Base-by-base conservation (phyloP, 1,139 yeast species). In the Sugiyamaella xylanicola region DNA sequence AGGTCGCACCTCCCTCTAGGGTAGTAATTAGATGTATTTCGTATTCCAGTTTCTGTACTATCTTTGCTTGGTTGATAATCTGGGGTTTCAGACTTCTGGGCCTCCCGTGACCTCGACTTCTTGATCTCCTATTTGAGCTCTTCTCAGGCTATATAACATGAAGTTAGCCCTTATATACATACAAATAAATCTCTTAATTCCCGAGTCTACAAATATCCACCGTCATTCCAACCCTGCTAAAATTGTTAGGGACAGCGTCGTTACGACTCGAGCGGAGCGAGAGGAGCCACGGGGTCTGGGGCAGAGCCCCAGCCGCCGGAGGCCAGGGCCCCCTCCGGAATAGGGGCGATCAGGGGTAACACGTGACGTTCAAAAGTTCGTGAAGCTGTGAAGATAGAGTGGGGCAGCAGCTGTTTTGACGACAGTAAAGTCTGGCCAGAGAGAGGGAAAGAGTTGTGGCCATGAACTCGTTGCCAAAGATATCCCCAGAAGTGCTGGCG, bases 401-500 rank as follows among this genome's bases (percentile, higher is more conserved):
- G 29, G 29, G 29, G 5, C 9, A 25, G 29, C 29, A 25, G 29
- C 5, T 5, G 5, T 25, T 25, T 5, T 9, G 29, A 25, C 29
- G 29, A 5, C 29, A 25, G 29, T 25, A 9, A 5, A 9, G 29
- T 5, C 29, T 25, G 5, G 29, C n/a, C n/a, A n/a, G n/a, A n/a
- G n/a, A n/a, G n/a, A n/a, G n/a, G n/a, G 29, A 5, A 5, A 5
- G 9, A 5, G 29, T 25, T 5, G 29, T 43, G 47, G 37, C 32
- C 19, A 48, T 48, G 37, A 48, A 41, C 5, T 41, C 36, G 35
- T 27, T 40, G 46, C 41, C 52, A 20, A 48, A 42, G 15, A 48
- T 48, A 48, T 56, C 64, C 25, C 39, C 56, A 13, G 68, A 64
- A 43, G 61, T 63, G 17, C 52, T 61, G 21, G 36, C 56, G 7